A percentile compares a stretch with the other conserved stretches of the same genome.
Evolutionary conservation across 106 monocot species (phyloP).

Genomic region (Amphibolis antarctica): DNA sequence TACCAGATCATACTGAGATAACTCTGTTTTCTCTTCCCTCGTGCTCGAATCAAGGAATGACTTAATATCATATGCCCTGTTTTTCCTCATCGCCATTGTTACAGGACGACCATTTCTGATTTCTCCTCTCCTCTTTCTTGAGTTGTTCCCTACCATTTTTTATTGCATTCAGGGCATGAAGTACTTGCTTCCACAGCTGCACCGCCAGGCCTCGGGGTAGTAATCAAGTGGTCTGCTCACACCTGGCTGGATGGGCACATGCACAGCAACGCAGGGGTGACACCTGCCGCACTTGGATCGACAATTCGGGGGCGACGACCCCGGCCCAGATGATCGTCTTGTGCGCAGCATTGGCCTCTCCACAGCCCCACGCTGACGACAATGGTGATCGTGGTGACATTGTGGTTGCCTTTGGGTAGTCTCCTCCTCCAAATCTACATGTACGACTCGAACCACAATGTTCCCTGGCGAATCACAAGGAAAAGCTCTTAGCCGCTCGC

Average conservation of each 20-base stretch:
- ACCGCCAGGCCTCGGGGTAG: conserved; percentile 26
- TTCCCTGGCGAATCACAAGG: too few species aligned
- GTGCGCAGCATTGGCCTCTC: neutral
- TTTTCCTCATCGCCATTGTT: too few species aligned
- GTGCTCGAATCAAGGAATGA: too few species aligned
- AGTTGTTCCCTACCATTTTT: neutral
- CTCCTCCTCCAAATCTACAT: too few species aligned
- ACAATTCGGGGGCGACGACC: conserved; percentile 19
- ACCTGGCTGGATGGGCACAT: conserved; percentile 17
- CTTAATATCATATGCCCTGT: too few species aligned
- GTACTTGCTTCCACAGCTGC: conserved; percentile 15
- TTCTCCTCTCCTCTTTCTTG: neutral
- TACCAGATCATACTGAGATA: too few species aligned
- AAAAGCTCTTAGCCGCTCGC: too few species aligned
- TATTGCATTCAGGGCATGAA: conserved; percentile 10
- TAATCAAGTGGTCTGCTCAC: conserved; percentile 11
- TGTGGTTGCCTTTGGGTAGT: neutral
- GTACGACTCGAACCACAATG: too few species aligned
- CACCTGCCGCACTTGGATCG: conserved; percentile 10
- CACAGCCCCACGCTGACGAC: neutral
- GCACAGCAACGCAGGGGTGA: conserved; percentile 10
- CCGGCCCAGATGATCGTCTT: conserved; percentile 3
- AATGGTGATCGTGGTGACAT: neutral
- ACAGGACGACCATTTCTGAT: too few species aligned
- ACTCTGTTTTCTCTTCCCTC: too few species aligned